Evolutionary conservation across 768 basidiomycete genomes (phyloP), one percentile per base, ranked within the genome.

Genomic region (Albatrellus ellisii): DNA sequence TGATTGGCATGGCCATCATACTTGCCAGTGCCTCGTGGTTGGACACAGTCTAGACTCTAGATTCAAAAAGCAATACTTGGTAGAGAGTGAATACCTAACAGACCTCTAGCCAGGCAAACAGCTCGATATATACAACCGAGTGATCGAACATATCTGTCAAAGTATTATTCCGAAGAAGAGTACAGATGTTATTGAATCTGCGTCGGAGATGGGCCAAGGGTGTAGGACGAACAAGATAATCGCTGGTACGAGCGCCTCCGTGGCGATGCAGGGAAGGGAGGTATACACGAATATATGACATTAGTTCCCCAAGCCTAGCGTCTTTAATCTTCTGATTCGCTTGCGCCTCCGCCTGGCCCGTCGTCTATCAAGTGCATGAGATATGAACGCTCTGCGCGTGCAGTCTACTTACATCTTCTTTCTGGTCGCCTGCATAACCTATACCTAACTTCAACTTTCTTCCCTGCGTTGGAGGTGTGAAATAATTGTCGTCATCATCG

Each of bases 1-100:
- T 91, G 55, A 87, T 88, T 5, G 90, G 89, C 88, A 92, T 94
- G 1, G 87, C 89, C 77, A 94, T 87, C 83, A 92, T 91, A 46
- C 84, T 87, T 12, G 88, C 88, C 29, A 95, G 62, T 4, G 88
- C 83, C 66, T 94, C 92, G 48, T 95, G 91, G 50, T 79, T 80
- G 5, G 90, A 92, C 35, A 97, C 83, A 0, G 86, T 89, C 91
- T 95, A 26, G 40, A 26, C n/a, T n/a, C n/a, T n/a, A n/a, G n/a
- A n/a, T n/a, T n/a, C n/a, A n/a, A n/a, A n/a, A n/a, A n/a, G n/a
- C n/a, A n/a, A n/a, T n/a, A n/a, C n/a, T n/a, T n/a, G n/a, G n/a
- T n/a, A n/a, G n/a, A n/a, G n/a, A n/a, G n/a, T n/a, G n/a, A n/a
- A n/a, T n/a, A n/a, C n/a, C n/a, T n/a, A n/a, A n/a, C n/a, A n/a